Percentiles rank a stretch among this genome's conserved stretches.
phyloP scores from a whole-genome alignment of 164 flowering plant genomes.

The Piper longum region DNA sequence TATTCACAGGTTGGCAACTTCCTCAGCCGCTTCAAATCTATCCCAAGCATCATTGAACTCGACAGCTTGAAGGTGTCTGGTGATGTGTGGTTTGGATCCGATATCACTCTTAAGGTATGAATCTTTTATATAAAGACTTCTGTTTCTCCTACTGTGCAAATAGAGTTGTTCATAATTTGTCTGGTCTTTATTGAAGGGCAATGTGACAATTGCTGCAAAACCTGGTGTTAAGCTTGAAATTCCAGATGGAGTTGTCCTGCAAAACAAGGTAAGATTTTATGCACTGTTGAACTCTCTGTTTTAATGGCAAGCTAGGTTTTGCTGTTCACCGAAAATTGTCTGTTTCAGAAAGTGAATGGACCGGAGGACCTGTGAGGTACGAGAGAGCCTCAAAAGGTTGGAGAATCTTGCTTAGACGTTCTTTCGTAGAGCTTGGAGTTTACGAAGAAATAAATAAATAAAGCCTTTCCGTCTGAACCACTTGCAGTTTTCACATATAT shows the following conservation, averaged over 20 bases:
- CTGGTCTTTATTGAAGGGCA: slow-evolving; percentile 20
- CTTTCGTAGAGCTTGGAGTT: too few relatives aligned
- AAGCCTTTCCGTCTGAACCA: too few relatives aligned
- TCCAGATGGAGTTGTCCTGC: slow-evolving; percentile 38
- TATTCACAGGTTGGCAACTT: slow-evolving; percentile 56
- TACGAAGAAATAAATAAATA: too few relatives aligned
- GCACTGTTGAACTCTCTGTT: slow-evolving; percentile 19
- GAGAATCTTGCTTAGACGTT: too few relatives aligned
- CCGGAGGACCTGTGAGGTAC: slow-evolving; percentile 25
- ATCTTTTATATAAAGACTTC: not conserved
- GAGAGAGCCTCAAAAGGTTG: too few relatives aligned
- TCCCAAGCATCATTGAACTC: slow-evolving; percentile 86
- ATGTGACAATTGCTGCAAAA: slow-evolving; percentile 26
- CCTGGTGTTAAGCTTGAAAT: slow-evolving; percentile 37
- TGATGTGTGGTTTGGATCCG: slow-evolving; percentile 93
- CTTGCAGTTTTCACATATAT: too few relatives aligned
- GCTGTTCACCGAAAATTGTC: slow-evolving; percentile 1
- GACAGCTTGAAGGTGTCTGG: slow-evolving; percentile 87
- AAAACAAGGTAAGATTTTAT: slow-evolving; percentile 34
- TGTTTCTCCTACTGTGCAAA: not conserved
- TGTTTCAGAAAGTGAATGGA: slow-evolving; percentile 26
- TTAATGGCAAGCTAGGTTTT: not conserved
- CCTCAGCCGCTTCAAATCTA: slow-evolving; percentile 74
- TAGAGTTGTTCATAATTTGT: not conserved
- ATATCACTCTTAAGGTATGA: slow-evolving; percentile 64